phyloP scores from a whole-genome alignment of 164 flowering plant genomes.

The Vitis labrusca region DNA sequence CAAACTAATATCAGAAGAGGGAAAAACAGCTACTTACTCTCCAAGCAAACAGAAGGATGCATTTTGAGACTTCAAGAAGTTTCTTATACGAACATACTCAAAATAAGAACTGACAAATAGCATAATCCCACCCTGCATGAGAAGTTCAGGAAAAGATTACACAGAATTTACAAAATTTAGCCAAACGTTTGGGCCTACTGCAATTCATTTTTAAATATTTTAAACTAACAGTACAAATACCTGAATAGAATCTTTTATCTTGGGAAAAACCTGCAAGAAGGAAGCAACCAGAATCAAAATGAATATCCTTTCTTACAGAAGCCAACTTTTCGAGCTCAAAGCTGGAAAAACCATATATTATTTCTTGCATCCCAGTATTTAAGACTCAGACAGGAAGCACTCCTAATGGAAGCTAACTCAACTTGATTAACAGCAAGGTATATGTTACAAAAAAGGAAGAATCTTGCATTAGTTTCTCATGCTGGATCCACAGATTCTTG shows the following conservation, averaged over 20 bases:
- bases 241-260: slow-evolving; percentile 80
- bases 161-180: neutral
- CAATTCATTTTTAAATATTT: neutral
- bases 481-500: too few species aligned
- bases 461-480: too few species aligned
- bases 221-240: slow-evolving; percentile 26
- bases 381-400: too few species aligned
- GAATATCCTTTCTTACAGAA: neutral
- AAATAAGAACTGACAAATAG: slow-evolving; percentile 80
- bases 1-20: neutral
- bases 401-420: too few species aligned
- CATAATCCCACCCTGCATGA: slow-evolving; percentile 82
- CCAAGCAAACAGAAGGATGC: slow-evolving; percentile 82
- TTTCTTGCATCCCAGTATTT: too few species aligned
- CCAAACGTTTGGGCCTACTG: neutral
- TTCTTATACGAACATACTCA: slow-evolving; percentile 78
- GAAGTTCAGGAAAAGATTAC: neutral
- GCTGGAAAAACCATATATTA: too few species aligned
- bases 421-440: too few species aligned
- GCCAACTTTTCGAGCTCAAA: too few species aligned
- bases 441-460: too few species aligned
- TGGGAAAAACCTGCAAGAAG: slow-evolving; percentile 76
- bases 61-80: slow-evolving; percentile 74
- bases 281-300: slow-evolving; percentile 2
- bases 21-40: slow-evolving; percentile 58